phyloP scores from a whole-genome alignment of 2,329 filamentous ascomycete species.

The Aschersonia sp. region DNA sequence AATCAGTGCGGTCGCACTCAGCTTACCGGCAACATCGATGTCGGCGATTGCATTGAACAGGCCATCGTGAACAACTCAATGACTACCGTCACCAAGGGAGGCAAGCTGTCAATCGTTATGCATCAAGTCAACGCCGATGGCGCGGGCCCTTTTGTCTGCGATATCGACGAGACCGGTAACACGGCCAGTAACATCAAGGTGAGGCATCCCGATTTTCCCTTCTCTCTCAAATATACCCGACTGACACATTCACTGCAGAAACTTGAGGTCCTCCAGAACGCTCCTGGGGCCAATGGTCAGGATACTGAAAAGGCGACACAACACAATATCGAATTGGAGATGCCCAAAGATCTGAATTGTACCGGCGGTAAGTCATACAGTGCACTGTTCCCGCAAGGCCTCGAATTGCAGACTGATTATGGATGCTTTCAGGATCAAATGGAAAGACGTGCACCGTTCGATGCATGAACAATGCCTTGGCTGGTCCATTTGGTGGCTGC shows the following conservation, averaged over 20 bases:
- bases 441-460: slow-evolving; percentile 45
- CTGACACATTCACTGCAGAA: slow-evolving; percentile 7
- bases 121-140: slow-evolving; percentile 7
- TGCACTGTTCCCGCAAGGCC: not conserved
- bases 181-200: slow-evolving; percentile 10
- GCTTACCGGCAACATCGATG: slow-evolving; percentile 45
- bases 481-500: slow-evolving; percentile 43
- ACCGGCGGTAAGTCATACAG: slow-evolving; percentile 28
- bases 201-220: not conserved
- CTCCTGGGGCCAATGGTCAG: slow-evolving; percentile 39
- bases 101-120: slow-evolving; percentile 15
- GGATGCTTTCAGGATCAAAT: slow-evolving; percentile 23
- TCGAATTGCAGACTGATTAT: no score
- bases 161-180: slow-evolving; percentile 34
- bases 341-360: slow-evolving; percentile 35
- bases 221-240: not conserved
- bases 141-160: slow-evolving; percentile 35
- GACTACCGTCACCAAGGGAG: slow-evolving; percentile 33
- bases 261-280: slow-evolving; percentile 41
- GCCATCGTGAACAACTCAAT: slow-evolving; percentile 29
- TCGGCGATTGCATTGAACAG: slow-evolving; percentile 40
- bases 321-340: slow-evolving; percentile 33
- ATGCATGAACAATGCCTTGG: slow-evolving; percentile 42
- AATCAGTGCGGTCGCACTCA: slow-evolving; percentile 51
- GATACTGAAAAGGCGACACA: slow-evolving; percentile 36